Conservation (phyloP, 2,329 filamentous ascomycete genomes). For the Trichoderma atroviride region DNA sequence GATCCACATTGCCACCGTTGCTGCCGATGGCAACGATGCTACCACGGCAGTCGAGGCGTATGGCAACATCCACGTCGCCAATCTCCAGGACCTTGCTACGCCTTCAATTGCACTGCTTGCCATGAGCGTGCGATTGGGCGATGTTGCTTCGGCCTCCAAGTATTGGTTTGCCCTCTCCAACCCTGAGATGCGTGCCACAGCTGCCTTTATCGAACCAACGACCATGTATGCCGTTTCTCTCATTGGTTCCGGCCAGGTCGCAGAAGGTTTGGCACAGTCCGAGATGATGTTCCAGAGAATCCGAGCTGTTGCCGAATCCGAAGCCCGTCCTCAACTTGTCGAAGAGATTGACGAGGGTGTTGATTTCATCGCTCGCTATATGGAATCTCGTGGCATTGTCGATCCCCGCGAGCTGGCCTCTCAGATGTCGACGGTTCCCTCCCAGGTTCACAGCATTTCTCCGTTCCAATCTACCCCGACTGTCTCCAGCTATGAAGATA, state of each 20-base stretch:
- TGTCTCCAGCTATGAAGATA: conserved; percentile 71
- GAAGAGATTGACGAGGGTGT: conserved; percentile 88
- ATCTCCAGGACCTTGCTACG: conserved; percentile 52
- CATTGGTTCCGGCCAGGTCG: conserved; percentile 80
- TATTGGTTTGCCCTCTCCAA: conserved; percentile 78
- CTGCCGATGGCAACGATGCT: conserved; percentile 77
- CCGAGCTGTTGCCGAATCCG: conserved; percentile 61
- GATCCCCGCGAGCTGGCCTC: conserved; percentile 60
- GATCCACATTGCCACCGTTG: conserved; percentile 71
- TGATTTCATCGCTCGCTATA: conserved; percentile 66
- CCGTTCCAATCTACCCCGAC: conserved; percentile 58
- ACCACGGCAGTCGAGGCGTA: conserved; percentile 70
- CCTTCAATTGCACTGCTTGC: conserved; percentile 82
- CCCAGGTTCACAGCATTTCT: conserved; percentile 50
- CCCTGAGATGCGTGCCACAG: conserved; percentile 60
- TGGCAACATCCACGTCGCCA: conserved; percentile 53
- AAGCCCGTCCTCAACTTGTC: conserved; percentile 57
- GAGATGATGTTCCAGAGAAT: conserved; percentile 88
- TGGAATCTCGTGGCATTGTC: conserved; percentile 57
- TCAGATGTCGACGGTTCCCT: conserved; percentile 46
- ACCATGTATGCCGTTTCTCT: conserved; percentile 89
- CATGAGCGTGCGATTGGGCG: conserved; percentile 79
- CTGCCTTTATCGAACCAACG: conserved; percentile 79
- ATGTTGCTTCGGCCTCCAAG: conserved; percentile 73
- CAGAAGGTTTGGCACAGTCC: conserved; percentile 77